Percentiles rank a stretch among this genome's conserved stretches.
These are phyloP conservation scores for Cercospora sp. DNA, from an alignment of 2,329 filamentous ascomycete genomes.

Conservation along the genomic window DNA sequence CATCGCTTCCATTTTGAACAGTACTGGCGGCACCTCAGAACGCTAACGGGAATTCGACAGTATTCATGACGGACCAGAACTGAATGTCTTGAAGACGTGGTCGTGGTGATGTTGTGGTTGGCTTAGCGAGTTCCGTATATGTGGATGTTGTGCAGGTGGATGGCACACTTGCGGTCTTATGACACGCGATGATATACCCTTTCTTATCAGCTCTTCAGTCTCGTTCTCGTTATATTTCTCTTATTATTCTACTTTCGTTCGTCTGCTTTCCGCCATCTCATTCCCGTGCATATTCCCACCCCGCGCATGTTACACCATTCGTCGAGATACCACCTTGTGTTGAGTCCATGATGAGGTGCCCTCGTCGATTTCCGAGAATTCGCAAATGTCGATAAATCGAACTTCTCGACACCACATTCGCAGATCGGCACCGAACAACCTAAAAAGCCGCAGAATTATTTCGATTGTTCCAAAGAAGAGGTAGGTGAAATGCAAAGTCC, in stretches of 20 bases:
- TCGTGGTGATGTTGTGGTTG: slow-evolving; percentile 9
- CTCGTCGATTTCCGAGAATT: background rate
- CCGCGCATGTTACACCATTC: no score
- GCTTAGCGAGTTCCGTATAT: background rate
- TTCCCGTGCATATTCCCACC: no score
- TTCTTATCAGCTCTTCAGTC: no score
- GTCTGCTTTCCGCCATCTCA: no score
- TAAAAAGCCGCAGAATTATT: no score
- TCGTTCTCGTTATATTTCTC: no score
- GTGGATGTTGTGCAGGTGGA: background rate
- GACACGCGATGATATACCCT: background rate
- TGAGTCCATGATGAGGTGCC: no score
- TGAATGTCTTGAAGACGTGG: slow-evolving; percentile 23
- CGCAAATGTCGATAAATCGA: background rate
- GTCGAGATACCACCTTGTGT: no score
- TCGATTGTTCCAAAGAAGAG: no score
- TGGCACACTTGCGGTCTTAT: background rate
- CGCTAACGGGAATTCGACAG: slow-evolving; percentile 15
- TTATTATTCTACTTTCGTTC: no score
- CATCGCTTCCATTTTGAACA: background rate
- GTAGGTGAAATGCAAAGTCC: background rate
- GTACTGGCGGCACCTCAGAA: slow-evolving; percentile 1
- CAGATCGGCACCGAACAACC: no score
- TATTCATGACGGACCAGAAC: slow-evolving; percentile 18
- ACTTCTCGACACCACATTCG: background rate